phyloP scores from a whole-genome alignment of 495 filamentous ascomycete genomes.

The Acidomyces sp. region DNA sequence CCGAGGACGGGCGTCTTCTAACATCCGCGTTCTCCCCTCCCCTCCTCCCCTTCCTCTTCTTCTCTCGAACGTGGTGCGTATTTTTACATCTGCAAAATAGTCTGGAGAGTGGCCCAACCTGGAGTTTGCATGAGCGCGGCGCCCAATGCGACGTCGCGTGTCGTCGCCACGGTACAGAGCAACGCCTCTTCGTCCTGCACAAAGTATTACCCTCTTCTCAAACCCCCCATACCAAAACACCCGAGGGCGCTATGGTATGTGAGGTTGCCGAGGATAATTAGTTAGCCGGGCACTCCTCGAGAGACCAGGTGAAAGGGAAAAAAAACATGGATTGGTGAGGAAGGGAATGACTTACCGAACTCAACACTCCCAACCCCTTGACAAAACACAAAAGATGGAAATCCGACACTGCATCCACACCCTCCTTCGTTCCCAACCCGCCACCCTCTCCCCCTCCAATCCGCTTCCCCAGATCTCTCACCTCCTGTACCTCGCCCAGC shows the following conservation, averaged over 20 bases:
- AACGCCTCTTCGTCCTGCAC: slow-evolving; percentile 84
- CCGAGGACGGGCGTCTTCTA: too few species aligned
- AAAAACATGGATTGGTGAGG: neutral
- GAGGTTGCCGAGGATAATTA: too few species aligned
- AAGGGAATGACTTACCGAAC: slow-evolving; percentile 50
- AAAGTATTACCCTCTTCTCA: too few species aligned
- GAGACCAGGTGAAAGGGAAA: too few species aligned
- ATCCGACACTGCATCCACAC: slow-evolving; percentile 55
- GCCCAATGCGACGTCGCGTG: slow-evolving; percentile 62
- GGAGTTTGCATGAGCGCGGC: slow-evolving; percentile 68
- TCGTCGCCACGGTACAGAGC: slow-evolving; percentile 68
- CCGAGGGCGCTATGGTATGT: too few species aligned
- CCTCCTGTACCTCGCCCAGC: slow-evolving; percentile 70
- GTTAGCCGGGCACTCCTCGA: too few species aligned
- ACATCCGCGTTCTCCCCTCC: too few species aligned
- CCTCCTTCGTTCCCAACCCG: slow-evolving; percentile 37
- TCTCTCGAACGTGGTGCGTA: too few species aligned
- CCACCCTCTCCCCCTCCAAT: slow-evolving; percentile 41
- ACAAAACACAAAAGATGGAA: slow-evolving; percentile 90
- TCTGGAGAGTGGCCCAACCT: slow-evolving; percentile 85
- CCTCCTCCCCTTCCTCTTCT: too few species aligned
- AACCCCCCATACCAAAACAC: too few species aligned
- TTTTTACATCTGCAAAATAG: slow-evolving; percentile 57
- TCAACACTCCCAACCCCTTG: slow-evolving; percentile 63
- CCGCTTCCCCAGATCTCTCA: slow-evolving; percentile 46